Base-by-base conservation (phyloP, 2,329 filamentous ascomycete genomes). In the Neopestalotiopsis sp. region DNA sequence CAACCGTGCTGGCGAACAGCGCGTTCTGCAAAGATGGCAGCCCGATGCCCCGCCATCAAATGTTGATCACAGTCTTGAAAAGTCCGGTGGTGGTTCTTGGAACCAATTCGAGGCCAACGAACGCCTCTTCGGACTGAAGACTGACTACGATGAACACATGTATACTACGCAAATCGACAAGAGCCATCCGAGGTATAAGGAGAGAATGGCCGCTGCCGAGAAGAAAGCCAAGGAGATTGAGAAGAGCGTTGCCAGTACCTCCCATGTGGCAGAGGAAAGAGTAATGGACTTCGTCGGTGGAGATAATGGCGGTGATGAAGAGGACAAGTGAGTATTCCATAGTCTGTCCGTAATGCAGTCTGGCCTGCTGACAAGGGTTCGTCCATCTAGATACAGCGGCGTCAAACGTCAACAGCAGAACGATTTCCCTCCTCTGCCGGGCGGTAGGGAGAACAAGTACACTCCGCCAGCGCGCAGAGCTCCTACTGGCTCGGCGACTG, bases 71-170 rank as follows among this genome's bases (percentile, higher is more conserved):
- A 91, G 92, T 62, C 85, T 98, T 30, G 94, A 96, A 75, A 89
- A 84, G 65, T 74, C 78, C n/a, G 80, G 78, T 17, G 84, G 82
- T 6, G 84, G 71, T 63, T 10, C 82, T 10, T 99, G 96, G 96
- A 95, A 99, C 79, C 96, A 99, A 79, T 99, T 99, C 77, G 92
- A 93, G 69, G 91, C 89, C 71, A 98, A 98, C 76, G 93, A 97
- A 81, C 88, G 90, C 68, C 89, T 94, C 38, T 98, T 97, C 77
- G 96, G 96, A 45, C 83, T 97, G 53, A 94, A 90, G 80, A 96
- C 92, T 66, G 94, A 94, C 75, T 99, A 98, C 78, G 91, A 98
- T 76, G 96, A 98, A 81, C 94, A 93, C 74, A 90, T 96, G 58
- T 99, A 99, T 82, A 99, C 96, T 1, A 99, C 96, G 10, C 84